These are phyloP conservation scores for Microdochium bolleyi DNA, from an alignment of 2,329 filamentous ascomycete species.

Conservation along the genomic window DNA sequence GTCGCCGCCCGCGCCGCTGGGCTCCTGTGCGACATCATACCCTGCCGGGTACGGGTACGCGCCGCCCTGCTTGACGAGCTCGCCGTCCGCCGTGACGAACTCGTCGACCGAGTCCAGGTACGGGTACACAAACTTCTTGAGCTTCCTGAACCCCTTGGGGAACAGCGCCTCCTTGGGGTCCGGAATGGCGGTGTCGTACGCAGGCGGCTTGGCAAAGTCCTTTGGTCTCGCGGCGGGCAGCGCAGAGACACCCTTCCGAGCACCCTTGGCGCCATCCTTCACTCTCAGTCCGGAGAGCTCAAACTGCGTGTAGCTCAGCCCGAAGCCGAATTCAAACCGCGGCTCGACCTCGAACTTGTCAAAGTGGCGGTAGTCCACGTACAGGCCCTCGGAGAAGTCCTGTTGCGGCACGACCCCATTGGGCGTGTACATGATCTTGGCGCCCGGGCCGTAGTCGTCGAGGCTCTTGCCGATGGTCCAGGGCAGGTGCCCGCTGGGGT, in stretches of 20 bases:
- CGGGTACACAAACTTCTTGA: conserved; percentile 67
- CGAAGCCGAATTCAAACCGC: conserved; percentile 80
- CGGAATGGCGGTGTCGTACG: conserved; percentile 47
- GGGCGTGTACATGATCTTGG: conserved; percentile 60
- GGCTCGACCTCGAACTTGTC: conserved; percentile 69
- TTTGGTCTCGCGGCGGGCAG: conserved; percentile 26
- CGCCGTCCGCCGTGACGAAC: conserved; percentile 15
- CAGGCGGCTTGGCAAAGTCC: conserved; percentile 40
- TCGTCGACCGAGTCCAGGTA: conserved; percentile 50
- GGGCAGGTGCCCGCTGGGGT: conserved; percentile 74
- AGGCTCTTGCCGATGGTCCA: conserved; percentile 76
- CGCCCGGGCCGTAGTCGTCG: conserved; percentile 68
- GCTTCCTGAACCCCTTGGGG: conserved; percentile 48
- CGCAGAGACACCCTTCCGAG: conserved; percentile 32
- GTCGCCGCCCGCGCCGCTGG: conserved; percentile 60
- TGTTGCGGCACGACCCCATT: conserved; percentile 70
- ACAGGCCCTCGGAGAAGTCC: conserved; percentile 74
- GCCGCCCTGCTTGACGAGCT: conserved; percentile 2
- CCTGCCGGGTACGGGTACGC: conserved; percentile 45
- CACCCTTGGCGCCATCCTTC: conserved; percentile 16
- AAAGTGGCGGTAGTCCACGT: conserved; percentile 86
- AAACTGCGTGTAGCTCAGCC: conserved; percentile 75
- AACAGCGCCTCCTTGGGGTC: conserved; percentile 49
- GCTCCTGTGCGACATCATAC: conserved; percentile 39
- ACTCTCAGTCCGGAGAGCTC: conserved; percentile 47